phyloP scores from a whole-genome alignment of 2,329 filamentous ascomycete species.

The Pseudonectria buxi region DNA sequence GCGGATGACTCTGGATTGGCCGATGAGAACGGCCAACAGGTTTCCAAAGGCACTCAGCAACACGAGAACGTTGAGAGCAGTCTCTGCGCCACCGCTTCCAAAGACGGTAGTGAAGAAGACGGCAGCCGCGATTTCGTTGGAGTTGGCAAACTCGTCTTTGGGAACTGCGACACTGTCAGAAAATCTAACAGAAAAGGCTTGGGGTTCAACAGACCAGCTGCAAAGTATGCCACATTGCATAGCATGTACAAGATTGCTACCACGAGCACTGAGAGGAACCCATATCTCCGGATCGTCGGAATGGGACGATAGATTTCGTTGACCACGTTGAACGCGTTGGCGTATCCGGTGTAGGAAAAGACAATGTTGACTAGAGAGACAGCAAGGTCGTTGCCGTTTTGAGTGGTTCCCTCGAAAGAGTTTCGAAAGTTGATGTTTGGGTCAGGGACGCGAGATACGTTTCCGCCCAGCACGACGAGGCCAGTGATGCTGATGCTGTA shows the following conservation, averaged over 20 bases:
- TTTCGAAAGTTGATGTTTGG: conserved; percentile 30
- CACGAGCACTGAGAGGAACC: conserved; percentile 40
- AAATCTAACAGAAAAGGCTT: neutral
- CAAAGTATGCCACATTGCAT: conserved; percentile 55
- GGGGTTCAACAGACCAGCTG: conserved; percentile 31
- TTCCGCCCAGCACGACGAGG: conserved; percentile 48
- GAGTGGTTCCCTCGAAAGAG: conserved; percentile 28
- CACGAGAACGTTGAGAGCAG: conserved; percentile 51
- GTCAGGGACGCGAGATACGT: conserved; percentile 24
- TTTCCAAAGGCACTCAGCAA: conserved; percentile 54
- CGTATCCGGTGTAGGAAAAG: conserved; percentile 51
- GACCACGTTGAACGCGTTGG: conserved; percentile 55
- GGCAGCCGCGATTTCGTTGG: conserved; percentile 47
- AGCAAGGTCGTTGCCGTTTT: conserved; percentile 30
- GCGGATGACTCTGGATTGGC: conserved; percentile 48
- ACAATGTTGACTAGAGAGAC: conserved; percentile 51
- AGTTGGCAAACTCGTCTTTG: conserved; percentile 45
- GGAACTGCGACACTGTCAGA: conserved; percentile 29
- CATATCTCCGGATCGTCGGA: conserved; percentile 44
- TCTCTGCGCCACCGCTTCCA: conserved; percentile 39
- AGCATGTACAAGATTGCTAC: conserved; percentile 51
- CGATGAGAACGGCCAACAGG: conserved; percentile 48
- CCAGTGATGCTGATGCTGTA: conserved; percentile 48
- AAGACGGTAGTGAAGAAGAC: conserved; percentile 56
- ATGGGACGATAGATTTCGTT: conserved; percentile 58